Evolutionary conservation across 2,329 filamentous ascomycete genomes (phyloP).

Genomic region (Fusarium denticulatum): DNA sequence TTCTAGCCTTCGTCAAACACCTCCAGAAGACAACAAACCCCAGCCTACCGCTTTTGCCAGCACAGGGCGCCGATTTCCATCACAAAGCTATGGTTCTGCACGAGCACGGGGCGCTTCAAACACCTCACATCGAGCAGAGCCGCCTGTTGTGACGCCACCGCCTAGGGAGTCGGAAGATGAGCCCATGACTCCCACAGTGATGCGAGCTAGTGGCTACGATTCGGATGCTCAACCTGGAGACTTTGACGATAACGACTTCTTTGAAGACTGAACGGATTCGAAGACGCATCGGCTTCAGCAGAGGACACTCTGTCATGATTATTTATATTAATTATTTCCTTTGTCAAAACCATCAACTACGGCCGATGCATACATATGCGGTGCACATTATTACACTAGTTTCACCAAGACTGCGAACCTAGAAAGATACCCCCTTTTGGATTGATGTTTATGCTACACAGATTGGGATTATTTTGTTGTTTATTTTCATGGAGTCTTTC

Average conservation of each 20-base stretch:
- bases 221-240: slow-evolving; percentile 68
- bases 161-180: slow-evolving; percentile 51
- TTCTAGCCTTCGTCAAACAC: slow-evolving; percentile 73
- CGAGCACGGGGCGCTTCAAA: slow-evolving; percentile 45
- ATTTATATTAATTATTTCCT: slow-evolving; percentile 37
- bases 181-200: slow-evolving; percentile 70
- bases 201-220: slow-evolving; percentile 67
- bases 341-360: slow-evolving; percentile 43
- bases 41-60: slow-evolving; percentile 71
- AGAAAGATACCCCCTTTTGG: slow-evolving; percentile 56
- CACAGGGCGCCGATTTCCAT: slow-evolving; percentile 67
- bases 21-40: slow-evolving; percentile 52
- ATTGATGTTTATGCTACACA: slow-evolving; percentile 45
- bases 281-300: background rate
- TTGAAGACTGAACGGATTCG: slow-evolving; percentile 53
- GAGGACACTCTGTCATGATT: slow-evolving; percentile 13
- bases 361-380: slow-evolving; percentile 36
- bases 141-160: slow-evolving; percentile 48
- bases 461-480: slow-evolving; percentile 37
- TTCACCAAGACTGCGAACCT: slow-evolving; percentile 49
- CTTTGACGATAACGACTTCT: slow-evolving; percentile 69
- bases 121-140: slow-evolving; percentile 42
- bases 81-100: slow-evolving; percentile 49
- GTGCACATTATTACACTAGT: slow-evolving; percentile 42
- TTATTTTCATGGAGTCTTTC: slow-evolving; percentile 20